phyloP scores from a whole-genome alignment of 2,329 filamentous ascomycete species.

The Aspergillus sp. region DNA sequence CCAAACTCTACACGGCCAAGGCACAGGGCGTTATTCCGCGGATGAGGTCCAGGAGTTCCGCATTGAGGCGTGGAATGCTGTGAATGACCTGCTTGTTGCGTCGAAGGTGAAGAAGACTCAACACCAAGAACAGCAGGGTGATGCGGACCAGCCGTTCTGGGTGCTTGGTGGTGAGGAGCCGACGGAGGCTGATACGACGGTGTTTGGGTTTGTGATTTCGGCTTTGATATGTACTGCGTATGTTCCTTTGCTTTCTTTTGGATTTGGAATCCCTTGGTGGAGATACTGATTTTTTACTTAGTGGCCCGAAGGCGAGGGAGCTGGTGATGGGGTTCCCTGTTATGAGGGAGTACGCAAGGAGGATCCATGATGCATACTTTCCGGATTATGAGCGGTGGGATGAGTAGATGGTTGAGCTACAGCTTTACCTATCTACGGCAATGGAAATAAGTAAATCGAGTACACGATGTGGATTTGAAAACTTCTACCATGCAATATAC shows the following conservation, averaged over 20 bases:
- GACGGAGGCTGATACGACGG: slow-evolving; percentile 56
- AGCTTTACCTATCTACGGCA: neutral
- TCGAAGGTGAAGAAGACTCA: slow-evolving; percentile 31
- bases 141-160: slow-evolving; percentile 52
- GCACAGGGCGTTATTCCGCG: slow-evolving; percentile 51
- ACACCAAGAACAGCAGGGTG: neutral
- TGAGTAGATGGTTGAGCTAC: neutral
- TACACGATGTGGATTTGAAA: neutral
- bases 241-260: slow-evolving; percentile 29
- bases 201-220: slow-evolving; percentile 61
- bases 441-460: neutral
- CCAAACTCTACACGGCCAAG: slow-evolving; percentile 56
- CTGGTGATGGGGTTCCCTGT: slow-evolving; percentile 50
- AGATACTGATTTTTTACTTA: slow-evolving; percentile 23
- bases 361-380: slow-evolving; percentile 59
- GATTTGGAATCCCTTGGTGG: neutral
- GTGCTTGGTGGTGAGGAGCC: slow-evolving; percentile 53
- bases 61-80: slow-evolving; percentile 54
- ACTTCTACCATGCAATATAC: slow-evolving; percentile 7
- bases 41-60: slow-evolving; percentile 51
- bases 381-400: slow-evolving; percentile 54
- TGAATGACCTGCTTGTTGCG: slow-evolving; percentile 47
- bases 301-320: slow-evolving; percentile 48
- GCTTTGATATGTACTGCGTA: slow-evolving; percentile 55
- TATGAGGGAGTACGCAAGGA: slow-evolving; percentile 55